These are phyloP conservation scores for Citropsis articulata DNA, from an alignment of 345 rosid species.

Conservation along the genomic window DNA sequence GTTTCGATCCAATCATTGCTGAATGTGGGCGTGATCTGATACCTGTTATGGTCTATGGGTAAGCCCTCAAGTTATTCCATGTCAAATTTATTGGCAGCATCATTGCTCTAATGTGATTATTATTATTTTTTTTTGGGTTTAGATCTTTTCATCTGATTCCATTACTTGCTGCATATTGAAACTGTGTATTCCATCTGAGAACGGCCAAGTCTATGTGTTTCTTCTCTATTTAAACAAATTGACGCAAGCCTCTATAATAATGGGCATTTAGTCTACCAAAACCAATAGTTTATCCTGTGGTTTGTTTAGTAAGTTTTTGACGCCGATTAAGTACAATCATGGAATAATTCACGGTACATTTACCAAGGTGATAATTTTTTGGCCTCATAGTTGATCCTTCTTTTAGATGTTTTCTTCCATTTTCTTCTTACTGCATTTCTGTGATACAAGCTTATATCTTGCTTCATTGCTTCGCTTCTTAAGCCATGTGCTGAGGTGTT, in stretches of 20 bases:
- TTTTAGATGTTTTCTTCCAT: too few relatives aligned
- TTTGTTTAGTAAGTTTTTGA: neutral
- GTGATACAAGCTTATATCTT: neutral
- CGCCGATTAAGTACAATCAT: neutral
- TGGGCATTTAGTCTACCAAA: neutral
- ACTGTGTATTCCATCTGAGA: neutral
- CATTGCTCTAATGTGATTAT: neutral
- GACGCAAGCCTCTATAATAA: neutral
- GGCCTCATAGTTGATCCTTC: neutral
- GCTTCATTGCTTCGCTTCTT: neutral
- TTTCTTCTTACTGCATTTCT: neutral
- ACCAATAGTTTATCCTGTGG: neutral
- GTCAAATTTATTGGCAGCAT: neutral
- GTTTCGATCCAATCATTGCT: conserved; percentile 93
- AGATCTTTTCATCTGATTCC: neutral
- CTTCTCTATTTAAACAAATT: neutral
- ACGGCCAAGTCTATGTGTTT: neutral
- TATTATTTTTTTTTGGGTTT: neutral
- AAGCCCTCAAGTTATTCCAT: conserved; percentile 20
- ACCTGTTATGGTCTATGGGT: conserved; percentile 99
- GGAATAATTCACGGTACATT: neutral
- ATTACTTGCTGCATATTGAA: neutral
- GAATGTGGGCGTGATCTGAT: conserved; percentile 93
- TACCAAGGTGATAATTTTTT: neutral
- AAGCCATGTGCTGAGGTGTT: neutral